phyloP scores from a whole-genome alignment of 306 rosid genomes.

The Boehmeria nivea region DNA sequence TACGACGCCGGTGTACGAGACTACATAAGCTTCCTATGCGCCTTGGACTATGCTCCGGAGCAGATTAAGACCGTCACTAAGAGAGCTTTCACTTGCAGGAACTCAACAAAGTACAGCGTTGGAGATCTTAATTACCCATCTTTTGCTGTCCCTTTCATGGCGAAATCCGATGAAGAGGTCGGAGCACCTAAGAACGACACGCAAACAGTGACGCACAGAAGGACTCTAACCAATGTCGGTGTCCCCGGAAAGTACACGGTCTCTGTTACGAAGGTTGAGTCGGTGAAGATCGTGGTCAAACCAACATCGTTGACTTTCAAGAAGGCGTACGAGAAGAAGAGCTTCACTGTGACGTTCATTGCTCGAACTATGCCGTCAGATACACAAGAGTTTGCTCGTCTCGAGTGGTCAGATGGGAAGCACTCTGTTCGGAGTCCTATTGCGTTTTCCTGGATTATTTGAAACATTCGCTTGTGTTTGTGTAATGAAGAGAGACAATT shows the following conservation, averaged over 20 bases:
- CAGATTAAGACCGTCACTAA: slow-evolving; percentile 41
- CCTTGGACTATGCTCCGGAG: slow-evolving; percentile 36
- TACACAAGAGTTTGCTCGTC: slow-evolving; percentile 49
- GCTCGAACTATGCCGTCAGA: slow-evolving; percentile 53
- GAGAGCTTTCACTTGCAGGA: slow-evolving; percentile 37
- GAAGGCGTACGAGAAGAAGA: slow-evolving; percentile 44
- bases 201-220: slow-evolving; percentile 46
- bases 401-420: slow-evolving; percentile 89
- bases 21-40: slow-evolving; percentile 63
- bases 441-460: slow-evolving; percentile 89
- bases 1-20: slow-evolving; percentile 48
- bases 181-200: slow-evolving; percentile 24
- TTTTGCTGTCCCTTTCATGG: slow-evolving; percentile 42
- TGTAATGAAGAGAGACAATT: too few relatives aligned
- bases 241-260: slow-evolving; percentile 51
- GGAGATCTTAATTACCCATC: slow-evolving; percentile 75
- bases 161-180: neutral
- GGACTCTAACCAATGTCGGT: slow-evolving; percentile 77
- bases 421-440: slow-evolving; percentile 67
- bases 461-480: too few relatives aligned
- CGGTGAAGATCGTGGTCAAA: slow-evolving; percentile 58
- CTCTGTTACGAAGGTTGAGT: slow-evolving; percentile 32
- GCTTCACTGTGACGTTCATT: slow-evolving; percentile 62
- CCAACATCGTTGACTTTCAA: slow-evolving; percentile 59
- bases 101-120: slow-evolving; percentile 38